Base-by-base conservation (phyloP, 75 land plant genomes). In the Sequoiadendron giganteum region DNA sequence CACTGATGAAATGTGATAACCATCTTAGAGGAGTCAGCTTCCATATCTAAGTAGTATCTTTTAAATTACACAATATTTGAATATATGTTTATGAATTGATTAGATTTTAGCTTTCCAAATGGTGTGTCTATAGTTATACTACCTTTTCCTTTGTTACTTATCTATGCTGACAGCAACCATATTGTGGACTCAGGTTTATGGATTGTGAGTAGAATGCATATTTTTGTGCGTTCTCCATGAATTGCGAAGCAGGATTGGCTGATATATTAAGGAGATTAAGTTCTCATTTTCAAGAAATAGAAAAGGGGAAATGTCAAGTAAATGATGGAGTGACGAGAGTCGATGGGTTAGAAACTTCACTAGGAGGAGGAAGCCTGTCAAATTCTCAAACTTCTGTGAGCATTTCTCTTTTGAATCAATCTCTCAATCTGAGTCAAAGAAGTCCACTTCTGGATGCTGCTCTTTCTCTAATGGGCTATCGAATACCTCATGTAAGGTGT, bases 391-490 rank as follows among this genome's bases (percentile, higher is more conserved):
- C 11, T 25, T 25, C 48, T 82, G 30, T 8, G 48, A 82, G 14
- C 49, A 25, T 82, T 43, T 47, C 84, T 28, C 49, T 10, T 82
- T 82, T 82, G 84, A 82, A 82, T 82, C 84, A 82, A 47, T 47
- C 84, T 82, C 84, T 82, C 49, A 82, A 82, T 19, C 48, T 28
- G 25, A 82, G 30, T 82, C 45, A 82, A 82, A 82, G 52, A 82
- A 47, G 84, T 3, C 84, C 84, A 82, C 49, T 82, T 82, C 34
- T 82, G 30, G 84, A 82, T 82, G 84, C 84, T 25, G 84, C 84
- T n/a, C 84, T 82, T 82, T 82, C 84, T 47, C 11, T 82, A 45
- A 82, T 82, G 49, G 84, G 84, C n/a, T 82, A 47, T 82, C 84
- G 45, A 25, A n/a, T 82, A n/a, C 47, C 48, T 82, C 84, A 82